Conservation (phyloP, 2,329 filamentous ascomycete genomes). For the Paecilomyces sp. region DNA sequence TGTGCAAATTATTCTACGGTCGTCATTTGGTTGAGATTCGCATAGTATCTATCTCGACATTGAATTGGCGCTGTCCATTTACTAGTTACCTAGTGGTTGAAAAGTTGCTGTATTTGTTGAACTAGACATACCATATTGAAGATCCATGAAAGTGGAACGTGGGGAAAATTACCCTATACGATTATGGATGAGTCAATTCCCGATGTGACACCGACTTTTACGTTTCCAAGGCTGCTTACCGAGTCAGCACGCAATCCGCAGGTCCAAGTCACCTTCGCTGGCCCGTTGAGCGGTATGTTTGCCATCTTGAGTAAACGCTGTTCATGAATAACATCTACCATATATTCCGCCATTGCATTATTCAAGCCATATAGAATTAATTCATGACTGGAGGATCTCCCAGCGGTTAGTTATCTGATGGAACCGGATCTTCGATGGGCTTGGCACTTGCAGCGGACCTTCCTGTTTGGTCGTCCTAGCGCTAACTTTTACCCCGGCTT, state of each 20-base stretch:
- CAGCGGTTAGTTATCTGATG: not conserved
- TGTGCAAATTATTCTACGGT: too few relatives aligned
- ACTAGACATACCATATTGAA: not conserved
- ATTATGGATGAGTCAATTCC: not conserved
- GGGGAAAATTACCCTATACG: not conserved
- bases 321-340: not conserved
- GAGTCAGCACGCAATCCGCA: not conserved
- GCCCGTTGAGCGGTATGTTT: not conserved
- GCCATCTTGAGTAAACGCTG: not conserved
- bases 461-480: constrained; percentile 10
- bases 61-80: too few relatives aligned
- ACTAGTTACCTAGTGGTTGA: too few relatives aligned
- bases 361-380: not conserved
- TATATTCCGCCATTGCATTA: too few relatives aligned
- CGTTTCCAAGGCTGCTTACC: not conserved
- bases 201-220: not conserved
- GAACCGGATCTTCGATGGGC: not conserved
- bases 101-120: not conserved
- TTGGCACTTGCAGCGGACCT: constrained; percentile 3
- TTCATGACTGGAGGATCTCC: not conserved
- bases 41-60: too few relatives aligned
- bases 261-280: not conserved
- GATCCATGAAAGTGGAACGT: not conserved
- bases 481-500: not conserved
- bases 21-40: too few relatives aligned